These are phyloP conservation scores for Russula olivacea DNA, from an alignment of 768 basidiomycete genomes.

Conservation along the genomic window DNA sequence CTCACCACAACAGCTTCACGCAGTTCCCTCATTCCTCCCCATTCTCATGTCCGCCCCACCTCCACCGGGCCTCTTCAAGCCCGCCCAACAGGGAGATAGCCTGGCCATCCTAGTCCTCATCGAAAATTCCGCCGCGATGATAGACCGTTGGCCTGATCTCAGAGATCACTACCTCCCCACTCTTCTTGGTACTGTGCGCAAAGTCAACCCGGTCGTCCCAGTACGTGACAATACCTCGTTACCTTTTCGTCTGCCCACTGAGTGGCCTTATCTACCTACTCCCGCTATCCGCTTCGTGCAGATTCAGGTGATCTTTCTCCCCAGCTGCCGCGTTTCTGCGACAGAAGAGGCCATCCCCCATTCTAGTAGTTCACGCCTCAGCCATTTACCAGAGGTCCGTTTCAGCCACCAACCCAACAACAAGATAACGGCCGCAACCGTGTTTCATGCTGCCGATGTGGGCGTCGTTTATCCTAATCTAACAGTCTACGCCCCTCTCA, in stretches of 20 bases:
- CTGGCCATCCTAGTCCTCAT: constrained; percentile 25
- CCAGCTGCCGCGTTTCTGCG: constrained; percentile 17
- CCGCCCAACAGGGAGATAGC: constrained; percentile 18
- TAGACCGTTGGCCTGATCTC: constrained; percentile 26
- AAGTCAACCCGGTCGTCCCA: constrained; percentile 23
- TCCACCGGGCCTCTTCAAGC: constrained; percentile 23
- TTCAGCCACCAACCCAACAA: constrained; percentile 22
- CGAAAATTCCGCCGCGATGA: constrained; percentile 25
- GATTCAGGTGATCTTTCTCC: constrained; percentile 25
- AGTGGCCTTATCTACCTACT: background rate
- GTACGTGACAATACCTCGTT: constrained; percentile 12
- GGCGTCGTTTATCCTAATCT: constrained; percentile 3
- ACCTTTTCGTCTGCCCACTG: background rate
- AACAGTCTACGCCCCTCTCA: background rate
- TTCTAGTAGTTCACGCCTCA: constrained; percentile 17
- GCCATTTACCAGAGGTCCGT: constrained; percentile 23
- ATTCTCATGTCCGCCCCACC: constrained; percentile 15
- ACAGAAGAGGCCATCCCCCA: constrained; percentile 20
- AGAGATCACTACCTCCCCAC: constrained; percentile 26
- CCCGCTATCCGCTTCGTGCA: background rate
- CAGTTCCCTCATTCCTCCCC: constrained; percentile 1
- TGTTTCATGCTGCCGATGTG: constrained; percentile 22
- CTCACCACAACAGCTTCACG: constrained; percentile 1
- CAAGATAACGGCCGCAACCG: constrained; percentile 21
- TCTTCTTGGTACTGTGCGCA: constrained; percentile 26